Conservation (phyloP, 2,329 filamentous ascomycete genomes). For the Fusarium paranaense region DNA sequence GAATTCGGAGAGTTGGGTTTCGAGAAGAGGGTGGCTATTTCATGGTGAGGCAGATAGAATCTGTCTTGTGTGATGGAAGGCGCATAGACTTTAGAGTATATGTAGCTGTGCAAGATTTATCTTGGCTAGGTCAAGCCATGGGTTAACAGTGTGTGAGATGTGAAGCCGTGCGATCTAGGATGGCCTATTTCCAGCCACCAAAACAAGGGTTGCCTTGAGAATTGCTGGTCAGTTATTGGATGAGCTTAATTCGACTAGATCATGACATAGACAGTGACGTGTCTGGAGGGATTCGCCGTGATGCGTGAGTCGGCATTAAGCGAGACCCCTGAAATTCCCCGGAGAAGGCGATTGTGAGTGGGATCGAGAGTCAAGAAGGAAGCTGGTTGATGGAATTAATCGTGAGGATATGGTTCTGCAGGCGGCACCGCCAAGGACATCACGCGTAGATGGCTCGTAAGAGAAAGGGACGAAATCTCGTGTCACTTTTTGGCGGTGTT, state of each 20-base stretch:
- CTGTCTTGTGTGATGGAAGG: background rate
- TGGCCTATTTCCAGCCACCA: background rate
- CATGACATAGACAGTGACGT: background rate
- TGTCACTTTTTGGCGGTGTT: background rate
- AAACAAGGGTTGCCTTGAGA: background rate
- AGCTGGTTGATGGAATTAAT: background rate
- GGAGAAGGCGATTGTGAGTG: background rate
- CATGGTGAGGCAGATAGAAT: background rate
- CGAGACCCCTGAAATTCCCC: background rate
- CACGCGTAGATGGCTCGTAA: background rate
- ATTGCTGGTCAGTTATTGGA: background rate
- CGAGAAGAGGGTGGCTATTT: background rate
- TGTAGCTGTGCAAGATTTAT: background rate
- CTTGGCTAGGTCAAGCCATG: background rate
- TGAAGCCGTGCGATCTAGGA: background rate
- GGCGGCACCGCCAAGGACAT: background rate
- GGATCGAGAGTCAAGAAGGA: background rate
- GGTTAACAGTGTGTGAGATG: background rate
- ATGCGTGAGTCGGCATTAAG: background rate
- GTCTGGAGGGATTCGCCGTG: background rate
- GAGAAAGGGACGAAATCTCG: background rate
- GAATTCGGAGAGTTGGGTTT: background rate
- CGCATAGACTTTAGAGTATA: background rate
- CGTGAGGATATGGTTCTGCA: background rate
- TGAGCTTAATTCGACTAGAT: background rate